Evolutionary conservation across 2,329 filamentous ascomycete genomes (phyloP), one percentile per base, ranked within the genome.

Genomic region (Trichoderma brevicompactum): DNA sequence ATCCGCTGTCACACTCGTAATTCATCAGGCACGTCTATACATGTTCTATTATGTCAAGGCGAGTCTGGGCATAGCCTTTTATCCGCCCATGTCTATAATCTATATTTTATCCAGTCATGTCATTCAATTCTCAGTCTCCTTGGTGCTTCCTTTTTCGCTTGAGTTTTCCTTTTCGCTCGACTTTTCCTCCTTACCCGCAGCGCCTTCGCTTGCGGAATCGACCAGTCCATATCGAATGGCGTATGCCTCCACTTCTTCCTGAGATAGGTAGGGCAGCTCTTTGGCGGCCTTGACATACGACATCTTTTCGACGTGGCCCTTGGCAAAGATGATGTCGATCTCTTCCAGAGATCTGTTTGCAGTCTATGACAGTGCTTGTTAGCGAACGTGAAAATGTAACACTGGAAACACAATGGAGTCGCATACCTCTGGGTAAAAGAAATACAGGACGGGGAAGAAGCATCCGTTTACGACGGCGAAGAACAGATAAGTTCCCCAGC

Each of bases 301-400:
- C 5, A 85, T 87, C 2, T 85, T 83, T 74, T 89, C 87, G 36
- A 79, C 73, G 69, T 80, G 80, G 10, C 85, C 85, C 78, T 87
- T 87, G 72, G 82, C 84, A 66, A 88, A 87, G 64, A 87, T 84
- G 49, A 81, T 81, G 68, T 86, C 83, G 58, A 86, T 86, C 73
- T 87, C 83, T 71, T 87, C 84, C 49, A 86, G 75, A 50, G 79
- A 79, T 40, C 72, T 69, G 66, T 74, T 72, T 13, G 62, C 62
- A 13, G 62, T 65, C 62, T 65, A 36, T 65, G 17, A 2, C 2
- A 5, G 23, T 10, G 13, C 15, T 13, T 60, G 62, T 65, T 65
- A 65, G 62, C 53, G 19, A 19, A 13, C 17, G 12, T 8, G 44
- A 5, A 50, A 50, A 28, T 5, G 12, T 5, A 17, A 19, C 6